These are phyloP conservation scores for Sporothrix humicola DNA, from an alignment of 2,329 filamentous ascomycete genomes.

Conservation along the genomic window DNA sequence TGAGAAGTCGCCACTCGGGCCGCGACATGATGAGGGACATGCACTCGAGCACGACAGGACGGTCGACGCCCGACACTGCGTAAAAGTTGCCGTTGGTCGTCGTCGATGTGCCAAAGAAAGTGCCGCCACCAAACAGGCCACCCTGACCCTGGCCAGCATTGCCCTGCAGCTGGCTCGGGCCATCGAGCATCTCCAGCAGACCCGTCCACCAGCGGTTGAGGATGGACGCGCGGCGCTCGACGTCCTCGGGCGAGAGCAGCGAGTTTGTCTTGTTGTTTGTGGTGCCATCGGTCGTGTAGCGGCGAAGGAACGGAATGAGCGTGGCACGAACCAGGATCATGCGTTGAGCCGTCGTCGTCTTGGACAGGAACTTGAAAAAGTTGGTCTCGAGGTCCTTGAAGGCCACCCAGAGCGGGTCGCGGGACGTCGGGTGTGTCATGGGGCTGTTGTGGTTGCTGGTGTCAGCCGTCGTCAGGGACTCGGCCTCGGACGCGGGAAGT, in stretches of 20 bases:
- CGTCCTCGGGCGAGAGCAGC: slow-evolving; percentile 73
- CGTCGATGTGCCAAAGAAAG: slow-evolving; percentile 37
- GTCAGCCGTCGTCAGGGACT: slow-evolving; percentile 50
- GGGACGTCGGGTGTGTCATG: slow-evolving; percentile 49
- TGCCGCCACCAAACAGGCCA: slow-evolving; percentile 30
- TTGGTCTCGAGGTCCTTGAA: slow-evolving; percentile 62
- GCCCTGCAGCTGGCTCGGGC: slow-evolving; percentile 43
- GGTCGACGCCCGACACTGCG: slow-evolving; percentile 81
- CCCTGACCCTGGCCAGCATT: slow-evolving; percentile 34
- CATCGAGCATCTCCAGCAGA: slow-evolving; percentile 80
- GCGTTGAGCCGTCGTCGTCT: slow-evolving; percentile 71
- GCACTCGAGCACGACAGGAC: slow-evolving; percentile 79
- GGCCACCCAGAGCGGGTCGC: slow-evolving; percentile 61
- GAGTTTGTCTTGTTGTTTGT: slow-evolving; percentile 59
- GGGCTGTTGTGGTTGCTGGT: slow-evolving; percentile 49
- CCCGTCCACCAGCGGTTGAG: slow-evolving; percentile 91
- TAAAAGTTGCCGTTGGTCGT: slow-evolving; percentile 60
- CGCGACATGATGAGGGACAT: slow-evolving; percentile 84
- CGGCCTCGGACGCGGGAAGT: slow-evolving; percentile 41
- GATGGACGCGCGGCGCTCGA: slow-evolving; percentile 79
- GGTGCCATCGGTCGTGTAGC: slow-evolving; percentile 70
- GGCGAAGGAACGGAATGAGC: slow-evolving; percentile 77
- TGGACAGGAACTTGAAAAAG: slow-evolving; percentile 66
- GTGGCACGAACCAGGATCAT: slow-evolving; percentile 74
- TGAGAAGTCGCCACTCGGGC: slow-evolving; percentile 81